A percentile compares a stretch with the other conserved stretches of the same genome.
These are phyloP conservation scores for Musa balbisiana DNA, from an alignment of 202 grass and related monocot species.

Conservation along the genomic window DNA sequence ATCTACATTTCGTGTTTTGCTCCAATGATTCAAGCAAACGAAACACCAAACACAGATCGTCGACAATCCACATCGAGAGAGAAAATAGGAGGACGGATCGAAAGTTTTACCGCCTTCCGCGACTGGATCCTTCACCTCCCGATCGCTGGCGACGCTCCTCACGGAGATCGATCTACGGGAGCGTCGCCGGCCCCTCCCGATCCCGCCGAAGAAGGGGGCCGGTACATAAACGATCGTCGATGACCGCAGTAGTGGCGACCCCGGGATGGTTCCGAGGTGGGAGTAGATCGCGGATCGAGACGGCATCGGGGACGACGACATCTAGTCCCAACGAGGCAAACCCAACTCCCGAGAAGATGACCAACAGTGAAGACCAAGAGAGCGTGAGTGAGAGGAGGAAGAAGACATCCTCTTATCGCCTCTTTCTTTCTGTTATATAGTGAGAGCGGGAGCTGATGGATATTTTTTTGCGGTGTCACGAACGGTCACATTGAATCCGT, in stretches of 20 bases:
- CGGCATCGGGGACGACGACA: neutral
- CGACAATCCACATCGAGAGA: neutral
- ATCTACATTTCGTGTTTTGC: neutral
- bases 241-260: neutral
- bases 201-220: constrained; percentile 1
- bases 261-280: neutral
- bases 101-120: constrained; percentile 46
- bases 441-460: too few species aligned
- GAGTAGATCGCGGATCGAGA: neutral
- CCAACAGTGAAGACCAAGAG: too few species aligned
- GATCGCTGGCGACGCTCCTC: constrained; percentile 64
- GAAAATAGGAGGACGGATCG: neutral
- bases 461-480: too few species aligned
- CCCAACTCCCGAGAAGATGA: neutral
- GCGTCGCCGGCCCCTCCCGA: neutral
- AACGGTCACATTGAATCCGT: too few species aligned
- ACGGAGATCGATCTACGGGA: constrained; percentile 17
- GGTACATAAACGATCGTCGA: constrained; percentile 1
- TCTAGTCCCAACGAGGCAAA: neutral
- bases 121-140: constrained; percentile 39
- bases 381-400: too few species aligned
- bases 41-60: neutral
- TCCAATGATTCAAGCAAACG: neutral
- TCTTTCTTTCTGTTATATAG: too few species aligned
- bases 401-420: too few species aligned